Evolutionary conservation across 371 early-diverging fungal genomes (phyloP), one percentile per base, ranked within the genome.

Genomic region (Mucor circinelloides): DNA sequence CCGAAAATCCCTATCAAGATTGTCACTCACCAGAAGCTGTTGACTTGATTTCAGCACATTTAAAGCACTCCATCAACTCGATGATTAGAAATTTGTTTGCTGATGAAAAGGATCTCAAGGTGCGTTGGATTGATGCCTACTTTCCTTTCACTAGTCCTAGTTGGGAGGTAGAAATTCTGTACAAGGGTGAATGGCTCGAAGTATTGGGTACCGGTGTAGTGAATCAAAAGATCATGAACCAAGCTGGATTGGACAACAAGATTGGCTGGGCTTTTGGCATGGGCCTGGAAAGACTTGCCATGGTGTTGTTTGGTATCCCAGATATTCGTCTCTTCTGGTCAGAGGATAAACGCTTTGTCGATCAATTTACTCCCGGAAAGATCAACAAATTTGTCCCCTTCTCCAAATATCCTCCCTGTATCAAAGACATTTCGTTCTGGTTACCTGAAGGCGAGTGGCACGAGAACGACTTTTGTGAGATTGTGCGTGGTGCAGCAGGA

Each of bases 261-360:
- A 85, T 97, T 61, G 98, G 95, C 7, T 98, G 99, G 97, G 99
- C 98, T 7, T 97, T 96, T 76, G 99, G 99, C 27, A 83, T 98
- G 70, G 99, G 99, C 2, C 81, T 99, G 12, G 99, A 99, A 75
- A 85, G 99, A n/a, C 80, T 99, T 63, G 97, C 98, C 0, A 95
- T 99, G 96, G 93, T 97, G 1, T 79, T 98, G 68, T 97, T 95
- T 79, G 91, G 89, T 64, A 94, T 99, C 40, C 96, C 96, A 0
- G 99, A 99, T 74, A 99, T 99, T 60, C 91, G 99, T 12, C 84
- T 97, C 54, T 99, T 99, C 76, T 99, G 99, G 99, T 89, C 91
- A 21, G 79, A 85, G 62, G 99, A 99, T 73, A 75, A 80, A n/a
- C 88, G 98, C 6, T 98, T 99, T 81, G 67, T 93, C 31, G 73